Base-by-base conservation (phyloP, 2,329 filamentous ascomycete genomes). In the Akanthomyces muscarius region DNA sequence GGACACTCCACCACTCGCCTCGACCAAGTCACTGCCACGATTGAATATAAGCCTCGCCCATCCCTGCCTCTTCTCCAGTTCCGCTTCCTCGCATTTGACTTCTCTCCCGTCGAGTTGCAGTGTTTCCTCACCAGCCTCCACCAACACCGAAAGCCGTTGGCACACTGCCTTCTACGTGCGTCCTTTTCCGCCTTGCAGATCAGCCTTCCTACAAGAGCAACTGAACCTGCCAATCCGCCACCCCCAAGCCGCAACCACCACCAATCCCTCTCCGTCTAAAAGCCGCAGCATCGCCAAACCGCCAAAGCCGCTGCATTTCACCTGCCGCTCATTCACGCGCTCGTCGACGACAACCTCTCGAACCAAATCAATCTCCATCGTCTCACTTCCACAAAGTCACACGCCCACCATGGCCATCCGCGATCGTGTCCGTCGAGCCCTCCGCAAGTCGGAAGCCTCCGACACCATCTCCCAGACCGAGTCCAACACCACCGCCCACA, bases 361-460 rank as follows among this genome's bases (percentile, higher is more conserved):
- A 47, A 5, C 25, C 30, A 14, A 5, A 6, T 52, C 33, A 25
- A 25, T 45, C 28, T 54, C n/a, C 38, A 2, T 30, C 23, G 6
- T 38, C 38, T 44, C 14, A 16, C 16, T 36, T 16, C 16, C 18
- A 23, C 33, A 8, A 7, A 36, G 6, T 18, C 51, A 5, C 33
- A 33, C 25, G 45, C 81, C 44, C 44, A 18, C n/a, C 67, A 79
- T 79, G 77, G 71, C 77, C 47, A 78, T 79, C 59, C 74, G 77
- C 63, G 76, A 79, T 51, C 74, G 75, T 42, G 73, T 79, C 65
- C 77, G 77, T 65, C 76, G 76, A 67, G 76, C 69, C 44, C 66
- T 77, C 68, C 77, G 75, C 72, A 73, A 71, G 67, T 77, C 76
- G 36, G 69, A 71, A 57, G 68, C 69, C 51, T 72, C 71, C 62